These are phyloP conservation scores for Podospora anserina DNA, from an alignment of 495 filamentous ascomycete genomes.

Conservation along the genomic window DNA sequence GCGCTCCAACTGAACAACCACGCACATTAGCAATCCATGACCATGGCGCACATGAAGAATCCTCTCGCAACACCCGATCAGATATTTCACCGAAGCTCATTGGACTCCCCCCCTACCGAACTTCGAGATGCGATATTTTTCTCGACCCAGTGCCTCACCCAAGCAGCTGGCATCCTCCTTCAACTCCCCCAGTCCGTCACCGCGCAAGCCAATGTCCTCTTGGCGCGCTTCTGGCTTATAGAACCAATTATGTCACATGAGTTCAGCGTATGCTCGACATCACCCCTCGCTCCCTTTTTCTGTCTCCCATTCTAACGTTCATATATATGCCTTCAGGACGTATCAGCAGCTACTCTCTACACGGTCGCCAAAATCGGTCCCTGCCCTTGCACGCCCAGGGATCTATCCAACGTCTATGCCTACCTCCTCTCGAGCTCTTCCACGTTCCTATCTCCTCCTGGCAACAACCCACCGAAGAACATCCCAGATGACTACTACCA, in stretches of 20 bases:
- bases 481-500: conserved; percentile 65
- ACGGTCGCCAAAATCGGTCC: conserved; percentile 81
- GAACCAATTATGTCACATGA: conserved; percentile 44
- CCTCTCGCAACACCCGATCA: conserved; percentile 81
- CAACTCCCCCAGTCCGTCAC: conserved; percentile 85
- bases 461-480: conserved; percentile 32
- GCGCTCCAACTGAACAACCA: not conserved
- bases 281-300: not conserved
- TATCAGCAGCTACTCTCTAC: conserved; percentile 79
- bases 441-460: conserved; percentile 51
- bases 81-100: conserved; percentile 52
- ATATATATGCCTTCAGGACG: conserved; percentile 52
- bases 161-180: conserved; percentile 82
- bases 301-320: conserved; percentile 6
- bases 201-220: conserved; percentile 81
- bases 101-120: conserved; percentile 68
- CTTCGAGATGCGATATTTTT: conserved; percentile 71
- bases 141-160: conserved; percentile 72
- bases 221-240: conserved; percentile 81
- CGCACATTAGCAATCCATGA: conserved; percentile 1
- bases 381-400: conserved; percentile 69
- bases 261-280: conserved; percentile 40
- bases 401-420: conserved; percentile 76
- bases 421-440: conserved; percentile 73
- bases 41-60: conserved; percentile 66